Evolutionary conservation across 139 green algal genomes (phyloP).

Genomic region (Prasinococcaceae sp.): DNA sequence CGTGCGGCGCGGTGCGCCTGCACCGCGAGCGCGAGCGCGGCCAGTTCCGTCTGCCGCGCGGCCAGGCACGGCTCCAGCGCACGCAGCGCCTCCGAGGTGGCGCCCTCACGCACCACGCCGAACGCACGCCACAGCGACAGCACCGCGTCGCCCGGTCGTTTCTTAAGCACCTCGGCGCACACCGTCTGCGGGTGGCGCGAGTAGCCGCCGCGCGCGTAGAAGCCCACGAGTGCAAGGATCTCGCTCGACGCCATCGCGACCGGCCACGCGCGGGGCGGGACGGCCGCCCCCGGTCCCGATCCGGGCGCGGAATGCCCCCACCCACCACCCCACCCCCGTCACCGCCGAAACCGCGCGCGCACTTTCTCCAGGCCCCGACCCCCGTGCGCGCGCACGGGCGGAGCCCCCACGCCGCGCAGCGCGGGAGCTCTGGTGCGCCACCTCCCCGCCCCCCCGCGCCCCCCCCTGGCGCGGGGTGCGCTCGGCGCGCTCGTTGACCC

Average conservation of each 20-base stretch:
- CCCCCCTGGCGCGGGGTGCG: no score
- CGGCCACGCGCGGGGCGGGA: no score
- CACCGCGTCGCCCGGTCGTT: constrained; percentile 26
- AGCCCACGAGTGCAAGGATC: constrained; percentile 22
- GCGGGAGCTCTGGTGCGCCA: no score
- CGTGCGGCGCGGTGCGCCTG: constrained; percentile 32
- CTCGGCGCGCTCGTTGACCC: no score
- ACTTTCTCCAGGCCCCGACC: no score
- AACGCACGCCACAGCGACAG: constrained; percentile 45
- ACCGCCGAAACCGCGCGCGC: no score
- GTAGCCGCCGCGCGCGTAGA: constrained; percentile 40
- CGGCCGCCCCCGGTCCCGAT: no score
- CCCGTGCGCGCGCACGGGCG: no score
- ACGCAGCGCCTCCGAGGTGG: constrained; percentile 36
- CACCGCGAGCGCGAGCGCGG: constrained; percentile 21
- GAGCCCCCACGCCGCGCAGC: no score
- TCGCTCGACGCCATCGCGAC: neutral
- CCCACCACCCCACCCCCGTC: no score
- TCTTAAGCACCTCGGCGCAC: constrained; percentile 40
- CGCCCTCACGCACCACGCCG: constrained; percentile 35
- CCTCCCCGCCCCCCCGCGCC: no score
- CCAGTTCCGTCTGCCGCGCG: neutral
- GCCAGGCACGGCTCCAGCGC: constrained; percentile 30
- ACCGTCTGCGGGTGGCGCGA: constrained; percentile 40
- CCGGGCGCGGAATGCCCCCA: no score